These are phyloP conservation scores for Carex cristatella DNA, from an alignment of 176 grass and related monocot species.

Conservation along the genomic window DNA sequence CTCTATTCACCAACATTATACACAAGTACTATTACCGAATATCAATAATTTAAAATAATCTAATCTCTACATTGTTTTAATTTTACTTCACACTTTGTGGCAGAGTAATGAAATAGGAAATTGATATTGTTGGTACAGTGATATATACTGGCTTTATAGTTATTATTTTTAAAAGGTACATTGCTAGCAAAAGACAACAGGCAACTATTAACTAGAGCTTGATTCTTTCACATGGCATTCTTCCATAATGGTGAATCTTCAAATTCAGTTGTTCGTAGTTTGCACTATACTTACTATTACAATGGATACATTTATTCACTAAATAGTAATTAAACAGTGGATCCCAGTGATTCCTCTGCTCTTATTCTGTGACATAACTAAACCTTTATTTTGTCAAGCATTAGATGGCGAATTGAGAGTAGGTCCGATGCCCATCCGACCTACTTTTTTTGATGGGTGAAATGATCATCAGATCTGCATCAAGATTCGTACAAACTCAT, in stretches of 20 bases:
- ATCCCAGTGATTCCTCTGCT: neutral
- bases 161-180: neutral
- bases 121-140: neutral
- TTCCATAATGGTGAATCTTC: neutral
- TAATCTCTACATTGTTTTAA: too few relatives aligned
- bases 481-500: too few relatives aligned
- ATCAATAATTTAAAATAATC: too few relatives aligned
- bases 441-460: too few relatives aligned
- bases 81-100: neutral
- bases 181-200: constrained; percentile 14
- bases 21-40: too few relatives aligned
- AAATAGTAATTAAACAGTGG: neutral
- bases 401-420: neutral
- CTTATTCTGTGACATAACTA: neutral
- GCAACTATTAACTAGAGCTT: neutral
- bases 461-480: too few relatives aligned
- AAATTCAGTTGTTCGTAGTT: constrained; percentile 9
- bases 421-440: too few relatives aligned
- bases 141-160: neutral
- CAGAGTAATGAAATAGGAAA: neutral
- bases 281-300: neutral
- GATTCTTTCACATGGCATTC: constrained; percentile 20
- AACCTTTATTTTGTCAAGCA: neutral
- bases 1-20: too few relatives aligned
- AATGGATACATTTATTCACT: neutral